Percentiles rank a stretch among this genome's conserved stretches.
phyloP scores from a whole-genome alignment of 352 stramenopile species.

The Pythium oligandrum region DNA sequence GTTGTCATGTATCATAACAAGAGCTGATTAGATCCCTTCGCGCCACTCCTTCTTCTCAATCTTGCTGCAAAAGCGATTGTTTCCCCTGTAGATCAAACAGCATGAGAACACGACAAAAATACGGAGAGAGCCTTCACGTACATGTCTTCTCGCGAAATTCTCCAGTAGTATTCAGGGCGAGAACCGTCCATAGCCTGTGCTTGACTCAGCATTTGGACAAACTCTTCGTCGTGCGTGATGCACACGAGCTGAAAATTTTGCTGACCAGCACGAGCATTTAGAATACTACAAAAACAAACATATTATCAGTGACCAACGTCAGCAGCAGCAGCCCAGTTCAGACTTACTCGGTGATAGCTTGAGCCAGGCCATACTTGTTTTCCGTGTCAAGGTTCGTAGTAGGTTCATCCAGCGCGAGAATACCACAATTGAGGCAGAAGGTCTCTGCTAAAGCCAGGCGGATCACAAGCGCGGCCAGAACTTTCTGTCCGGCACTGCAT shows the following conservation, averaged over 20 bases:
- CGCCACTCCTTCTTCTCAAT: constrained; percentile 71
- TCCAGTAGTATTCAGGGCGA: constrained; percentile 81
- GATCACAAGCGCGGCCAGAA: constrained; percentile 95
- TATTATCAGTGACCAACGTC: constrained; percentile 1
- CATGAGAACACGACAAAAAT: constrained; percentile 1
- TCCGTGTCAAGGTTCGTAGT: constrained; percentile 97
- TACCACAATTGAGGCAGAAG: constrained; percentile 98
- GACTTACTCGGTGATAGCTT: constrained; percentile 81
- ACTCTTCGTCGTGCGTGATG: constrained; percentile 99
- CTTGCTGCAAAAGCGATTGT: constrained; percentile 83
- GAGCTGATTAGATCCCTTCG: constrained; percentile 29
- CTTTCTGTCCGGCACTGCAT: constrained; percentile 98
- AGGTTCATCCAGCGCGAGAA: constrained; percentile 98
- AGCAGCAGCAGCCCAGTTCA: background rate
- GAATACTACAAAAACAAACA: constrained; percentile 69
- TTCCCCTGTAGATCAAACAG: constrained; percentile 32
- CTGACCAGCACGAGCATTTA: constrained; percentile 92
- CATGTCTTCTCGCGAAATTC: constrained; percentile 79
- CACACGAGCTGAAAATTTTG: constrained; percentile 99
- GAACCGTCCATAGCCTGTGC: constrained; percentile 72
- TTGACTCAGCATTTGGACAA: constrained; percentile 85
- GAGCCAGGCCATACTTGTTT: constrained; percentile 93
- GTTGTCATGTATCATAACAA: constrained; percentile 1
- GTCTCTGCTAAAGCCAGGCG: constrained; percentile 97
- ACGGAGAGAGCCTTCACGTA: constrained; percentile 19